Percentiles rank a stretch among this genome's conserved stretches.
These are phyloP conservation scores for Microbotryum intermedium DNA, from an alignment of 1,284 basidiomycete species.

Conservation along the genomic window DNA sequence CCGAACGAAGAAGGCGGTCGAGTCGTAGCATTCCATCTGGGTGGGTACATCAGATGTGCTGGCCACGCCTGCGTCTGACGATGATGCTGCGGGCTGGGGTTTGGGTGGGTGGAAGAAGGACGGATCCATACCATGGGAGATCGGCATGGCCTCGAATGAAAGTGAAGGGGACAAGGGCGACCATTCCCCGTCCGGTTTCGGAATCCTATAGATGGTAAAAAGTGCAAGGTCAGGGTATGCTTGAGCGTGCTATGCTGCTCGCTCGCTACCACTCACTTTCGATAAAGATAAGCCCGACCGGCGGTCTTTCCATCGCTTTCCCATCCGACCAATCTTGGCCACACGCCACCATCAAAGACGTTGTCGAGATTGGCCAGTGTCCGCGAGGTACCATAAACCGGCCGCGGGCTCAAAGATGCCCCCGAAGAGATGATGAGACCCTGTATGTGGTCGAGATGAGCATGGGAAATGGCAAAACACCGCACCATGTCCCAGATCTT, in stretches of 20 bases:
- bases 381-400: constrained; percentile 28
- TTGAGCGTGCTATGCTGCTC: neutral
- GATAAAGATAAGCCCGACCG: constrained; percentile 27
- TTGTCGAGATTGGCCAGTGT: constrained; percentile 31
- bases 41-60: neutral
- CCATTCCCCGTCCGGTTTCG: neutral
- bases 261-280: constrained; percentile 15
- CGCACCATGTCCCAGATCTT: constrained; percentile 19
- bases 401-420: constrained; percentile 13
- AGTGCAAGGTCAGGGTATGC: neutral
- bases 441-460: constrained; percentile 34
- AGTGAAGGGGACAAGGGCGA: constrained; percentile 37
- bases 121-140: constrained; percentile 59
- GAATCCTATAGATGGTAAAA: neutral
- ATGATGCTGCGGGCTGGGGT: neutral
- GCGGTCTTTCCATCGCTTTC: constrained; percentile 12
- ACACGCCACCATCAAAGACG: constrained; percentile 33
- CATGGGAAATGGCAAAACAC: constrained; percentile 31
- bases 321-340: constrained; percentile 31
- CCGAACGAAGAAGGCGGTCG: constrained; percentile 65
- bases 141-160: constrained; percentile 56
- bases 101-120: neutral
- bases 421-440: constrained; percentile 32
- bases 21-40: constrained; percentile 47
- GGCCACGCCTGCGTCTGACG: constrained; percentile 5